Conservation (phyloP, 2,329 filamentous ascomycete genomes). For the Alternaria solani region DNA sequence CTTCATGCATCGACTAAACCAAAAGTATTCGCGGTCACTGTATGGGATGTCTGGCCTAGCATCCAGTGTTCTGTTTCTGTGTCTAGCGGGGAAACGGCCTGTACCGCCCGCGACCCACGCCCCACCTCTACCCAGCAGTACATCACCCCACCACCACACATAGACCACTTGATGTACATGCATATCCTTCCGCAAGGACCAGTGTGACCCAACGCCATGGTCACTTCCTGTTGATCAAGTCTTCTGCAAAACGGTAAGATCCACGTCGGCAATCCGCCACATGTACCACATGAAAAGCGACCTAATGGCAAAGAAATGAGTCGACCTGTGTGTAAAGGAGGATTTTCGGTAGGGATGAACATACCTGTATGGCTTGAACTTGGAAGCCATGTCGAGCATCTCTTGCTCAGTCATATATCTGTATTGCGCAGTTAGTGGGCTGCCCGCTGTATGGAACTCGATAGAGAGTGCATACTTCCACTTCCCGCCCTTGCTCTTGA, state of each 20-base stretch:
- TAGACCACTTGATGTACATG: not conserved
- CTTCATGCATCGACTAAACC: not conserved
- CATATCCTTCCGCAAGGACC: not conserved
- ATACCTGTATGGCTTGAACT: constrained; percentile 81
- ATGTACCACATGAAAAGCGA: constrained; percentile 99
- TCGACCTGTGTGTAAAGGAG: constrained; percentile 11
- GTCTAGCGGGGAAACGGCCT: not conserved
- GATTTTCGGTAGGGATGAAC: constrained; percentile 33
- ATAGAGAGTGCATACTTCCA: constrained; percentile 69
- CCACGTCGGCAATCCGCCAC: constrained; percentile 86
- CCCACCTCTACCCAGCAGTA: not conserved
- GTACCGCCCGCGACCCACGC: constrained; percentile 1
- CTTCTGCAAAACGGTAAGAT: constrained; percentile 64
- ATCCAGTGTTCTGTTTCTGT: not conserved
- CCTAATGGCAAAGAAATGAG: constrained; percentile 51
- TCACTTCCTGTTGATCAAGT: constrained; percentile 2
- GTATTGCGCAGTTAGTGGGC: not conserved
- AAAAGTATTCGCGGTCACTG: not conserved
- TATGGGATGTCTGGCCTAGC: too few species aligned
- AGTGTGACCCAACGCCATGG: not conserved
- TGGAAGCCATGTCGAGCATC: constrained; percentile 82
- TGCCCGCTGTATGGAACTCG: not conserved
- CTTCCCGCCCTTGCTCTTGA: constrained; percentile 83
- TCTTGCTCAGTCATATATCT: constrained; percentile 90
- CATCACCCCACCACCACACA: constrained; percentile 4